Evolutionary conservation across 2,329 filamentous ascomycete species (phyloP).

Genomic region (Sarocladium strictum): DNA sequence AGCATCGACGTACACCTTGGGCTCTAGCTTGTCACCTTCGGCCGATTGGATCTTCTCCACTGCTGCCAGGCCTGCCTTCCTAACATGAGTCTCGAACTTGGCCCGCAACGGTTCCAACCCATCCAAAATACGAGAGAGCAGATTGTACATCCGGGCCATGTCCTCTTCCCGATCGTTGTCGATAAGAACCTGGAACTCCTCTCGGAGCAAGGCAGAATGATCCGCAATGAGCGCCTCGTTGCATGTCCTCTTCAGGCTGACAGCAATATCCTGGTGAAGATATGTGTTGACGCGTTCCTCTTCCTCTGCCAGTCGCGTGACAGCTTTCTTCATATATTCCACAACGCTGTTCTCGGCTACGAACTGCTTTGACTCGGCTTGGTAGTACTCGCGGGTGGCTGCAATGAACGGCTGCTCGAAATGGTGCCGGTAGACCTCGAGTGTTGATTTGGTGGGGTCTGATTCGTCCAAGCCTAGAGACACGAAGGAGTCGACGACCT

Average conservation of each 20-base stretch:
- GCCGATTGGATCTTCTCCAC: slow-evolving; percentile 84
- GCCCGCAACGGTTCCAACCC: slow-evolving; percentile 82
- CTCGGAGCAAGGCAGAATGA: slow-evolving; percentile 77
- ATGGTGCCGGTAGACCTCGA: slow-evolving; percentile 88
- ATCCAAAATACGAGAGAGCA: slow-evolving; percentile 83
- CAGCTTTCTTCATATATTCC: slow-evolving; percentile 99
- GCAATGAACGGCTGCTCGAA: slow-evolving; percentile 90
- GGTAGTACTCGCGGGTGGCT: slow-evolving; percentile 80
- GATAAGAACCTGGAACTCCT: slow-evolving; percentile 91
- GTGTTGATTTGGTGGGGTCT: slow-evolving; percentile 86
- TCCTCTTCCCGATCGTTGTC: slow-evolving; percentile 95
- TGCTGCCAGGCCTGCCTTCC: slow-evolving; percentile 80
- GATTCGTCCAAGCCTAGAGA: slow-evolving; percentile 90
- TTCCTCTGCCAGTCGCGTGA: slow-evolving; percentile 81
- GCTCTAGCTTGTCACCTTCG: slow-evolving; percentile 85
- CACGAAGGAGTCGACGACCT: slow-evolving; percentile 93
- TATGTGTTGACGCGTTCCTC: slow-evolving; percentile 91
- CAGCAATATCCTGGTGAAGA: slow-evolving; percentile 82
- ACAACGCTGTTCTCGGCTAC: slow-evolving; percentile 95
- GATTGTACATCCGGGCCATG: slow-evolving; percentile 91
- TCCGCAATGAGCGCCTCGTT: slow-evolving; percentile 85
- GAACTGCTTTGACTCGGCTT: slow-evolving; percentile 88
- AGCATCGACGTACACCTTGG: slow-evolving; percentile 94
- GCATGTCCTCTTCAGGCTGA: slow-evolving; percentile 78
- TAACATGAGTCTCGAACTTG: slow-evolving; percentile 87